Conservation (phyloP, 2,329 filamentous ascomycete species). For the Xylaria sp. region DNA sequence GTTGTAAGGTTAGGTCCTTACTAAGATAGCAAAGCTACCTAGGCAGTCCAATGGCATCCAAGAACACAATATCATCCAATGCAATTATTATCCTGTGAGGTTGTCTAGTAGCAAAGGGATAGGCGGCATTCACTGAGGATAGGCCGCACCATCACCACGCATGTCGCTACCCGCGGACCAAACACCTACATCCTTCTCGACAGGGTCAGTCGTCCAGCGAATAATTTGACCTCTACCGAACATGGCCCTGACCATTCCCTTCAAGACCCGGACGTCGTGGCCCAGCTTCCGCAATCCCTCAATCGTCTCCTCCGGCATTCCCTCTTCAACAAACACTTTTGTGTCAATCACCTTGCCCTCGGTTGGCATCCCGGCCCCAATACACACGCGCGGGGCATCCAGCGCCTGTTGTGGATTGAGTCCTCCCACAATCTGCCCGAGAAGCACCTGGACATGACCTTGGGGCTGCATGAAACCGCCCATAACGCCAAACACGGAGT, state of each 20-base stretch:
- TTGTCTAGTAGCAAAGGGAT: not conserved
- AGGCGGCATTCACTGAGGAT: constrained; percentile 50
- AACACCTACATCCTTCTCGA: constrained; percentile 68
- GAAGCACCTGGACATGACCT: constrained; percentile 89
- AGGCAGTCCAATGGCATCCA: not conserved
- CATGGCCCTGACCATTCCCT: constrained; percentile 66
- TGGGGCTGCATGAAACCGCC: constrained; percentile 99
- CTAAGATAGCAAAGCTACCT: not conserved
- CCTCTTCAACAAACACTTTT: constrained; percentile 81
- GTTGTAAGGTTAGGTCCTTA: not conserved
- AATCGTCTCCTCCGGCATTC: constrained; percentile 71
- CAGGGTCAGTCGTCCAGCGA: constrained; percentile 70
- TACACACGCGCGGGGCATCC: constrained; percentile 89
- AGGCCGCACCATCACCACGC: constrained; percentile 79
- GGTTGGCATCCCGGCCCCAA: constrained; percentile 74
- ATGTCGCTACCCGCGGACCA: constrained; percentile 91
- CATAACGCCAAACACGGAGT: constrained; percentile 94
- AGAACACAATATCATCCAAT: not conserved
- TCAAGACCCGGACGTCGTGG: constrained; percentile 73
- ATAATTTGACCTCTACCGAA: constrained; percentile 93
- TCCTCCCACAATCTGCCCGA: constrained; percentile 85
- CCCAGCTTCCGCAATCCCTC: constrained; percentile 72
- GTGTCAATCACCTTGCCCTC: constrained; percentile 52
- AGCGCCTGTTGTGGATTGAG: constrained; percentile 85
- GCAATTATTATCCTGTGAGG: not conserved